These are phyloP conservation scores for Hsuehochloa calcarea DNA, from an alignment of 176 grass and related monocot species.

Conservation along the genomic window DNA sequence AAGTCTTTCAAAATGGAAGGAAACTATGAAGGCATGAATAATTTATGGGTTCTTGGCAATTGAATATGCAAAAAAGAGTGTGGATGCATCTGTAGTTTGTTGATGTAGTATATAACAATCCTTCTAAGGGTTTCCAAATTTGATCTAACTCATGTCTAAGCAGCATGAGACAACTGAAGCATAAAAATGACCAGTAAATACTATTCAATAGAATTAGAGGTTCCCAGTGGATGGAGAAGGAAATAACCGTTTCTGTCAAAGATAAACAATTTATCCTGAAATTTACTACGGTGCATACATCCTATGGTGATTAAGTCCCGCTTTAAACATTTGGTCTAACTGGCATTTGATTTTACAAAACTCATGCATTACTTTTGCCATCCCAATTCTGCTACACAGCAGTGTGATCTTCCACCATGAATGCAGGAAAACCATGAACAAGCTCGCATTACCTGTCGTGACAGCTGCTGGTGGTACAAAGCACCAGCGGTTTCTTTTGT, in stretches of 20 bases:
- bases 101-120: background rate
- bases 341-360: background rate
- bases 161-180: background rate
- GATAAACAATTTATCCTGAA: background rate
- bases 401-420: background rate
- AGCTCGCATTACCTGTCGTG: constrained; percentile 62
- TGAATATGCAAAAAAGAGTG: background rate
- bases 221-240: background rate
- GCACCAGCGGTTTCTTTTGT: constrained; percentile 98
- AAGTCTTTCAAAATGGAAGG: background rate
- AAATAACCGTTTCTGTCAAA: background rate
- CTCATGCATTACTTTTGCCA: background rate
- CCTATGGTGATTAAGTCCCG: background rate
- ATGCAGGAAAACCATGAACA: constrained; percentile 19
- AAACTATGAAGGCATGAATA: constrained; percentile 6
- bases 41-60: background rate
- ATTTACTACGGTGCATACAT: background rate
- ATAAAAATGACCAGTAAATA: constrained; percentile 11
- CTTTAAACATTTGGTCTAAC: background rate
- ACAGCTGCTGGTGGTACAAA: constrained; percentile 93
- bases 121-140: background rate
- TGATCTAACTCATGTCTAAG: background rate
- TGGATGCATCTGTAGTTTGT: background rate
- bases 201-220: background rate
- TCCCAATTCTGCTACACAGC: background rate